Conservation (phyloP, 2,329 filamentous ascomycete genomes). For the Coniochaeta hoffmannii region DNA sequence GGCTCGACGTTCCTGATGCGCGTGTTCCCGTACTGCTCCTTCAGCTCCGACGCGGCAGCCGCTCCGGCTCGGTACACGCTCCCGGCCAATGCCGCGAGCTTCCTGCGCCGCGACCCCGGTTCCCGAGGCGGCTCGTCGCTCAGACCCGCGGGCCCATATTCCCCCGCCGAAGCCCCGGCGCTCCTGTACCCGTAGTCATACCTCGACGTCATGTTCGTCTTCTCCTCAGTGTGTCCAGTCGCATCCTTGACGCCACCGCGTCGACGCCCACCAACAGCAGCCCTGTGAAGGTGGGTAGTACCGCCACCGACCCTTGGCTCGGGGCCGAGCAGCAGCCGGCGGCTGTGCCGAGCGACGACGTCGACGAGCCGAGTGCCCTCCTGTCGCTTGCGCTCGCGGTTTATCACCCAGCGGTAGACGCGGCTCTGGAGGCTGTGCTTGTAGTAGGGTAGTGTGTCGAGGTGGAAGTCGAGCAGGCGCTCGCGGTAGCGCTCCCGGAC, state of each 20-base stretch:
- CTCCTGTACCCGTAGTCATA: slow-evolving; percentile 17
- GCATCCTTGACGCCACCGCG: slow-evolving; percentile 3
- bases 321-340: slow-evolving; percentile 37
- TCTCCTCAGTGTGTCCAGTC: background rate
- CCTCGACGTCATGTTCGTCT: slow-evolving; percentile 14
- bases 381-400: slow-evolving; percentile 49
- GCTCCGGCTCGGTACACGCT: slow-evolving; percentile 50
- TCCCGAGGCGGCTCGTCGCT: slow-evolving; percentile 30
- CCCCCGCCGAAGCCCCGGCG: slow-evolving; percentile 1
- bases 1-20: slow-evolving; percentile 29
- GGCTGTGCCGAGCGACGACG: slow-evolving; percentile 30
- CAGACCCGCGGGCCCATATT: slow-evolving; percentile 8
- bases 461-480: slow-evolving; percentile 61
- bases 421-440: slow-evolving; percentile 66
- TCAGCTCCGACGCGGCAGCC: slow-evolving; percentile 50
- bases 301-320: slow-evolving; percentile 11
- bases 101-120: slow-evolving; percentile 67
- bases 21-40: slow-evolving; percentile 51
- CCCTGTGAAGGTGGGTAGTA: background rate
- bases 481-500: slow-evolving; percentile 56
- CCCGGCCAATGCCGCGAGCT: slow-evolving; percentile 60
- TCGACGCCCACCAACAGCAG: background rate
- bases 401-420: slow-evolving; percentile 67
- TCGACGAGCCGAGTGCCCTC: slow-evolving; percentile 40
- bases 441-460: slow-evolving; percentile 65